phyloP scores from a whole-genome alignment of 2,329 filamentous ascomycete genomes.

The Aspergillus fischeri region DNA sequence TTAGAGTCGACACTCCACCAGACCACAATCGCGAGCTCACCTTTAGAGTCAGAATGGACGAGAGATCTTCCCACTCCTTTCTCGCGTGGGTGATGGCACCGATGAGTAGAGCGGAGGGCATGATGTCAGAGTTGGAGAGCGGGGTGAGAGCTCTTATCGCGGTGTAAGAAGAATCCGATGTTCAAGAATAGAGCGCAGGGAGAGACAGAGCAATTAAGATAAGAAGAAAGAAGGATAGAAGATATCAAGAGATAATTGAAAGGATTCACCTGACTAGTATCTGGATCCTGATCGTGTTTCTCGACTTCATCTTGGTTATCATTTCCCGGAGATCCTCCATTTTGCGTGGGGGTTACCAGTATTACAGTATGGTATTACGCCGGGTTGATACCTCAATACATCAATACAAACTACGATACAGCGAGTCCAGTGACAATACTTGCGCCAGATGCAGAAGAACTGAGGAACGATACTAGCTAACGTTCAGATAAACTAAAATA shows the following conservation, averaged over 20 bases:
- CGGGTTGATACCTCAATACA: not conserved
- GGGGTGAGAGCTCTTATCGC: not conserved
- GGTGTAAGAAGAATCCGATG: not conserved
- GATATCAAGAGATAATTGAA: not conserved
- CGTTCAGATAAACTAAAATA: not conserved
- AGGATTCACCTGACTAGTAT: not conserved
- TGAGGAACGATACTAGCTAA: not conserved
- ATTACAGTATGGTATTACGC: not conserved
- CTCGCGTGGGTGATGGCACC: conserved; percentile 41
- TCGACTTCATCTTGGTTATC: not conserved
- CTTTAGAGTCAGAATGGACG: conserved; percentile 40
- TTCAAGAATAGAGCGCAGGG: not conserved
- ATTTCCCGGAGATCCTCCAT: not conserved
- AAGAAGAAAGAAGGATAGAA: not conserved
- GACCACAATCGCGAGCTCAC: conserved; percentile 16
- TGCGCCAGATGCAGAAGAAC: not conserved
- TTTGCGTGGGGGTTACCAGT: not conserved
- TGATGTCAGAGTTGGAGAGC: conserved; percentile 20
- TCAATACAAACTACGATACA: not conserved
- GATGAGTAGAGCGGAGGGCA: conserved; percentile 42
- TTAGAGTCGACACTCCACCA: not conserved
- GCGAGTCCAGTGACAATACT: not conserved
- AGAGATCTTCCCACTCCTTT: conserved; percentile 41
- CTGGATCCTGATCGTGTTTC: not conserved
- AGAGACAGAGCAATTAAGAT: not conserved